Conservation (phyloP, 2,329 filamentous ascomycete species). For the Rhynchosporium agropyri region DNA sequence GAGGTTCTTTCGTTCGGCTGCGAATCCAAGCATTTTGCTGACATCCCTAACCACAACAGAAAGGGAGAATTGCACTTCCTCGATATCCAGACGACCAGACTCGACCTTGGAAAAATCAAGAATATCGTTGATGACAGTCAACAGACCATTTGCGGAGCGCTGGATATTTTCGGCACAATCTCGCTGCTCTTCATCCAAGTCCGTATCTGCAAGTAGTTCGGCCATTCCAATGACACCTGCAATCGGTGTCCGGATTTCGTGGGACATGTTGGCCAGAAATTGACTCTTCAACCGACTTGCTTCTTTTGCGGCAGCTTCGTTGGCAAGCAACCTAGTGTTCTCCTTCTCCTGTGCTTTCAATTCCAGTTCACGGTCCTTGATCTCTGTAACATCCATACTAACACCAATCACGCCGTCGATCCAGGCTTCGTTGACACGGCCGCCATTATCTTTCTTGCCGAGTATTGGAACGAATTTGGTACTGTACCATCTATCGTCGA, state of each 20-base stretch:
- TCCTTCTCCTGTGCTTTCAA: constrained; percentile 67
- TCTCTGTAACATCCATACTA: constrained; percentile 78
- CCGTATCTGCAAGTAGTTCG: constrained; percentile 70
- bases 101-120: constrained; percentile 88
- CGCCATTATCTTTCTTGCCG: constrained; percentile 56
- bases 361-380: constrained; percentile 65
- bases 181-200: constrained; percentile 68
- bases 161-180: constrained; percentile 80
- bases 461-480: constrained; percentile 71
- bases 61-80: constrained; percentile 78
- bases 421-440: constrained; percentile 51
- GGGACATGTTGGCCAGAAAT: constrained; percentile 81
- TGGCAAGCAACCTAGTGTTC: constrained; percentile 70
- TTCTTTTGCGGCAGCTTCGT: constrained; percentile 78
- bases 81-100: constrained; percentile 74
- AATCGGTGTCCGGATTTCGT: constrained; percentile 78
- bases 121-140: constrained; percentile 91
- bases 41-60: constrained; percentile 76
- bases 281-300: constrained; percentile 79
- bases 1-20: constrained; percentile 77
- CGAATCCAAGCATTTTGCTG: constrained; percentile 84
- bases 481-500: constrained; percentile 65
- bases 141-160: constrained; percentile 75
- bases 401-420: constrained; percentile 76
- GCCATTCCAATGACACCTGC: constrained; percentile 81